Base-by-base conservation (phyloP, 345 rosid species). In the Pelargonium nanum region DNA sequence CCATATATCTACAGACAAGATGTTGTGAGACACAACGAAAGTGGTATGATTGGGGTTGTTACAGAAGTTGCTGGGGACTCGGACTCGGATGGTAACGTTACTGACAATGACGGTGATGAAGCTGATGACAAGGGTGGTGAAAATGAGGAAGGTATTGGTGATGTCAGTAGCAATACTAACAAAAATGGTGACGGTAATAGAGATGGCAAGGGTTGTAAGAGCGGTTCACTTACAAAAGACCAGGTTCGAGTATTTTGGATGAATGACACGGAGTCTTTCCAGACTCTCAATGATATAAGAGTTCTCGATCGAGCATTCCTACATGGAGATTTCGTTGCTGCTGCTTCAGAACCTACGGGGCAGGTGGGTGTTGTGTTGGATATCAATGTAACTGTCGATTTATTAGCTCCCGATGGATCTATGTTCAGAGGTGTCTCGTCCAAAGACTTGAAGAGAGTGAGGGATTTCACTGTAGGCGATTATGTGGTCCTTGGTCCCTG, bases 221-320 rank as follows among this genome's bases (percentile, higher is more conserved):
- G 74, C 60, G 90, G 83, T 72, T 65, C 63, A 8, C 93, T 89
- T 66, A 81, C 75, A 62, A 80, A 83, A 21, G 83, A 83, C 50
- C 95, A 94, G 74, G 88, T 90, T 77, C 85, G 95, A 66, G 96
- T 90, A 53, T 82, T 83, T 56, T 94, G 97, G 96, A 78, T 88
- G 72, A 88, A 86, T 71, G 83, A 78, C 62, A 81, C 81, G 0
- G 96, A 86, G 62, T 85, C 83, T 22, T 77, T 83, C 68, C 95
- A 90, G 68, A 74, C 74, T 74, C 63, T 73, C 26, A 78, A 68
- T 69, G 79, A 86, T 69, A 70, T 90, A 62, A 75, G 73, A 4
- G 89, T 85, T 67, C 72, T 86, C 62, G 99, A 94, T 72, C 83
- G 99, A 57, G 95, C 91, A 59, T 94, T 94, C 77, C 71, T 90